Evolutionary conservation across 768 basidiomycete genomes (phyloP).

Genomic region (Trametes gibbosa): DNA sequence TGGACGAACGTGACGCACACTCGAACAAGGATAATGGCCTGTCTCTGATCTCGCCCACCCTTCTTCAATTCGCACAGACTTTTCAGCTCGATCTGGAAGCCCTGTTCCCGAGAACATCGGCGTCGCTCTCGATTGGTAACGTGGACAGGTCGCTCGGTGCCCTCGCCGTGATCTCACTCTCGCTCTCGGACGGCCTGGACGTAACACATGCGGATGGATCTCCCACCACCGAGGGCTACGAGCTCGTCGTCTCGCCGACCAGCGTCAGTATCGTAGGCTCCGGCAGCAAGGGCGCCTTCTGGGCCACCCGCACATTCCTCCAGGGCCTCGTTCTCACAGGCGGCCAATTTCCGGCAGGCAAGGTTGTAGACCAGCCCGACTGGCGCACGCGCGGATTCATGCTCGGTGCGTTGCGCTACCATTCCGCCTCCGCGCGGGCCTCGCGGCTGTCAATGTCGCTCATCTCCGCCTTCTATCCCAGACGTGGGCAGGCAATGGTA

Average conservation of each 20-base stretch:
- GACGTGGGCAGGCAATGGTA: slow-evolving; percentile 29
- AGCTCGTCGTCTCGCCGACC: slow-evolving; percentile 14
- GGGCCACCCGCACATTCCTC: slow-evolving; percentile 29
- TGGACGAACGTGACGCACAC: slow-evolving; percentile 16
- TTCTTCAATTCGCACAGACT: slow-evolving; percentile 22
- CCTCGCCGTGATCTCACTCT: slow-evolving; percentile 14
- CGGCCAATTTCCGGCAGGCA: slow-evolving; percentile 23
- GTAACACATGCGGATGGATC: slow-evolving; percentile 19
- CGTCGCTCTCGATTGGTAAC: slow-evolving; percentile 5
- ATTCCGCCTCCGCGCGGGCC: neutral
- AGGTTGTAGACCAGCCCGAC: slow-evolving; percentile 25
- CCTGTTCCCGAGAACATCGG: slow-evolving; percentile 17
- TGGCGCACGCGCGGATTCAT: slow-evolving; percentile 28
- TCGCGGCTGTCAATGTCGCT: neutral
- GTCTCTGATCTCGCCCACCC: slow-evolving; percentile 26
- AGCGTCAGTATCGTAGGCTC: slow-evolving; percentile 22
- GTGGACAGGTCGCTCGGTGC: neutral
- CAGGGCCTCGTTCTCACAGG: slow-evolving; percentile 24
- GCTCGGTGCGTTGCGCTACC: slow-evolving; percentile 20
- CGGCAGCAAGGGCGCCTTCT: slow-evolving; percentile 28
- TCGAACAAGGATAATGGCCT: slow-evolving; percentile 18
- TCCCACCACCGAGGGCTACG: slow-evolving; percentile 25
- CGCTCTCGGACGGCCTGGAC: slow-evolving; percentile 8
- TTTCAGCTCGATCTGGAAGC: slow-evolving; percentile 25
- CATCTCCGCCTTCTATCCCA: neutral